Evolutionary conservation across 202 grass and related monocot genomes (phyloP).

Genomic region (Panicum virgatum): DNA sequence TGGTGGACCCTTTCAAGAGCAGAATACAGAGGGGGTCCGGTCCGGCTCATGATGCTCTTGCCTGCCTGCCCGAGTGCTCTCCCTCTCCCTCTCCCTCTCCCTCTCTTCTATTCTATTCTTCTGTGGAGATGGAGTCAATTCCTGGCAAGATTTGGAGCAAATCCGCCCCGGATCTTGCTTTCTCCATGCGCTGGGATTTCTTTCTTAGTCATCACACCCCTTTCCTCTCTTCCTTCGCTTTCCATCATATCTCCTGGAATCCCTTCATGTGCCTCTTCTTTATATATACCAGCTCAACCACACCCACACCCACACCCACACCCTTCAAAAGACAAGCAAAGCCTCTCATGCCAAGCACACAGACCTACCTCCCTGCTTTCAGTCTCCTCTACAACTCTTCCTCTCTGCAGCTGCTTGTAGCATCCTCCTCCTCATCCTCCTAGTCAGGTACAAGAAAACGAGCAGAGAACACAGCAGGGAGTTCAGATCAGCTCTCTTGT

Average conservation of each 20-base stretch:
- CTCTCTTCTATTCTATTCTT: not conserved
- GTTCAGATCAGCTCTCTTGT: too few species aligned
- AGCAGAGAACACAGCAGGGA: too few species aligned
- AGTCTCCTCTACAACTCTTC: conserved; percentile 17
- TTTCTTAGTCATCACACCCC: conserved; percentile 46
- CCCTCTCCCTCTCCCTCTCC: too few species aligned
- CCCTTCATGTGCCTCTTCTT: conserved; percentile 32
- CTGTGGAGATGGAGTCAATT: conserved; percentile 58
- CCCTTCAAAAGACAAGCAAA: not conserved
- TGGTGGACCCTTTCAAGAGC: conserved; percentile 51
- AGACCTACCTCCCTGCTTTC: not conserved
- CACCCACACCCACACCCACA: too few species aligned
- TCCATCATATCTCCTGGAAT: conserved; percentile 38
- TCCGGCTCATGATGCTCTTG: too few species aligned
- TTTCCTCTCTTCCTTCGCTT: conserved; percentile 23
- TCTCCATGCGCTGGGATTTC: conserved; percentile 63
- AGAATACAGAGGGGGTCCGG: too few species aligned
- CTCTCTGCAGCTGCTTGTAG: conserved; percentile 25
- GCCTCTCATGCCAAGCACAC: conserved; percentile 21
- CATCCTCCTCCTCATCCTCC: too few species aligned
- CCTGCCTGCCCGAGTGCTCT: not conserved
- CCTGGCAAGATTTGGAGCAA: conserved; percentile 70
- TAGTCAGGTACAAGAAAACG: not conserved
- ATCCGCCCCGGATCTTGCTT: conserved; percentile 85
- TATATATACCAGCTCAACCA: conserved; percentile 30